Evolutionary conservation across 1,139 yeast species (phyloP).

Genomic region (Neolecta irregularis): DNA sequence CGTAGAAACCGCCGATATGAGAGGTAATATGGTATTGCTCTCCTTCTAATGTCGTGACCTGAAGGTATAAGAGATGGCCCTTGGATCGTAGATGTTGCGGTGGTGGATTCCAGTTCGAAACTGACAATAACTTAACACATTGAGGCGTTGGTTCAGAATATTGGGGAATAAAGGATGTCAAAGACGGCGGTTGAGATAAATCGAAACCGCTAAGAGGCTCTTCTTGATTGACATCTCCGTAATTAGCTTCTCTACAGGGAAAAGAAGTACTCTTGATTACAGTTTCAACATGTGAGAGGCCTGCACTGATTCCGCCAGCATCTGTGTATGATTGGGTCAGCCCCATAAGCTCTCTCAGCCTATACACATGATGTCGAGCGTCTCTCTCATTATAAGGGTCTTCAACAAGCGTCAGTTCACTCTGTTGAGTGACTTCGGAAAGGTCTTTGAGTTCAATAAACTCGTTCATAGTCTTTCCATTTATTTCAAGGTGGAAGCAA

Average conservation of each 20-base stretch:
- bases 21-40: conserved; percentile 68
- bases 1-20: conserved; percentile 60
- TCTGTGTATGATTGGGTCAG: conserved; percentile 22
- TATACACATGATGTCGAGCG: conserved; percentile 33
- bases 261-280: no score
- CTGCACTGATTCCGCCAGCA: conserved; percentile 23
- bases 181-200: no score
- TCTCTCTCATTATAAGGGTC: conserved; percentile 34
- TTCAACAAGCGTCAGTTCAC: conserved; percentile 23
- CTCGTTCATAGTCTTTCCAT: conserved; percentile 27
- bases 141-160: conserved; percentile 4
- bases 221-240: no score
- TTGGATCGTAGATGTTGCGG: conserved; percentile 45
- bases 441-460: conserved; percentile 20
- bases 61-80: conserved; percentile 73
- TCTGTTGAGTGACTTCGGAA: conserved; percentile 22
- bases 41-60: conserved; percentile 63
- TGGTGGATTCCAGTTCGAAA: conserved; percentile 83
- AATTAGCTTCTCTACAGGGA: conserved; percentile 29
- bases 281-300: conserved; percentile 28
- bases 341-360: conserved; percentile 34
- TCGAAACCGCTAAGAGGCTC: no score
- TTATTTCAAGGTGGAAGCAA: conserved; percentile 36
- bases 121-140: conserved; percentile 36
- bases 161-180: no score